Evolutionary conservation across 352 stramenopile species (phyloP), one percentile per base, ranked within the genome.

Genomic region (Phytophthora idaei): DNA sequence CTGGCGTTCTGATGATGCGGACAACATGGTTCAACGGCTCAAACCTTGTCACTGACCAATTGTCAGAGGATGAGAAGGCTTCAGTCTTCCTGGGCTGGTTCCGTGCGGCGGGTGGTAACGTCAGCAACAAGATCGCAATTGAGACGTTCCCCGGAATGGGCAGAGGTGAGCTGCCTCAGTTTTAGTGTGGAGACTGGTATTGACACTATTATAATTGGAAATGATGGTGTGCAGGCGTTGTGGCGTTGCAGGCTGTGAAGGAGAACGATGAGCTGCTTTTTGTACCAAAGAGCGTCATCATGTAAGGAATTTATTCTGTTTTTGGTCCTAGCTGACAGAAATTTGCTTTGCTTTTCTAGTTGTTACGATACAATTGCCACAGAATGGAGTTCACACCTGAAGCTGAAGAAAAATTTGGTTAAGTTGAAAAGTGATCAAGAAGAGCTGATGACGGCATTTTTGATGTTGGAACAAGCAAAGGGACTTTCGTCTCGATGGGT

Each of bases 391-490:
- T 57, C 49, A 11, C 44, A 62, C 7, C 39, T 49, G 1, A 68
- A 68, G 3, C 54, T 90, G 25, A 56, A 65, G n/a, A 41, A 64
- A 11, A 83, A 77, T 27, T 73, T 89, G 39, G 28, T 42, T 12
- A 77, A 77, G 27, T 54, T 91, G 4, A 11, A 61, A 15, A 50
- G 64, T 1, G 57, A 75, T 12, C 63, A 73, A 31, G 78, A 90
- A 31, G 85, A 90, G 52, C 48, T 91, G 15, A 47, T 93, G 27
- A 87, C 83, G 0, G 81, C 80, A 21, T 92, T 91, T 56, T 47
- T 93, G 44, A 7, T 93, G 25, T 34, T 87, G 10, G 81, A 93
- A 39, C 65, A 81, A 47, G 58, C 71, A 53, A 77, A 89, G 31
- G 58, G 71, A 1, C 5, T 50, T 4, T 50, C 44, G 9, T 92